Evolutionary conservation across 306 rosid genomes (phyloP).

Genomic region (Abrus precatorius): DNA sequence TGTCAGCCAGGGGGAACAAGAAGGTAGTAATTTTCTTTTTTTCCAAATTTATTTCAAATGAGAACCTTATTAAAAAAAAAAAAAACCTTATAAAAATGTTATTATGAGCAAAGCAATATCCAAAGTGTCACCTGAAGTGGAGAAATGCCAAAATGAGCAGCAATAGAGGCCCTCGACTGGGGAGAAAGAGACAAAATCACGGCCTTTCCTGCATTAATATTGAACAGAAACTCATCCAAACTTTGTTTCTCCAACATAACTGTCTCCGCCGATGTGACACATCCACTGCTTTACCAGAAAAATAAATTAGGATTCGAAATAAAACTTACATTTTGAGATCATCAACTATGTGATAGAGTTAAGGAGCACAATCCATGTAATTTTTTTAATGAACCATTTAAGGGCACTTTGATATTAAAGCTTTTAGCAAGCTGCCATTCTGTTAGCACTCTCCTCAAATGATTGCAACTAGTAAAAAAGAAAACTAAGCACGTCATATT

Average conservation of each 20-base stretch:
- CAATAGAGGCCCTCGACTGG: slow-evolving; percentile 94
- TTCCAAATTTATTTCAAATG: slow-evolving; percentile 16
- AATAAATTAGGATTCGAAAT: slow-evolving; percentile 36
- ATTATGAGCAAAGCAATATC: slow-evolving; percentile 9
- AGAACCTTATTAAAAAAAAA: not conserved
- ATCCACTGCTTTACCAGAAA: slow-evolving; percentile 73
- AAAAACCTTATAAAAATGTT: not conserved
- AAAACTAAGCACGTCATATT: not conserved
- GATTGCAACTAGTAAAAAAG: slow-evolving; percentile 13
- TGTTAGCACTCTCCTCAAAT: not conserved
- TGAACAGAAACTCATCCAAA: slow-evolving; percentile 87
- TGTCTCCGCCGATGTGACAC: slow-evolving; percentile 95
- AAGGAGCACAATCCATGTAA: slow-evolving; percentile 3
- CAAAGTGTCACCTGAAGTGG: slow-evolving; percentile 71
- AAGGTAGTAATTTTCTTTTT: not conserved
- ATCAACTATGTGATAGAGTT: slow-evolving; percentile 33
- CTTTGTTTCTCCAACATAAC: slow-evolving; percentile 98
- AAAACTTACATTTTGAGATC: slow-evolving; percentile 4
- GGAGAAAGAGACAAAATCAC: slow-evolving; percentile 90
- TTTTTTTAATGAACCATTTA: not conserved
- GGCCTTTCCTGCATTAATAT: slow-evolving; percentile 67
- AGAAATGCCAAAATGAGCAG: slow-evolving; percentile 85
- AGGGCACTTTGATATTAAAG: not conserved
- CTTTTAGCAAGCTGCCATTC: slow-evolving; percentile 12
- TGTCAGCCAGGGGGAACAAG: slow-evolving; percentile 25